Percentiles rank a stretch among this genome's conserved stretches.
Conservation (phyloP, 169 alveolate species). For the Plasmodium yoelii region DNA sequence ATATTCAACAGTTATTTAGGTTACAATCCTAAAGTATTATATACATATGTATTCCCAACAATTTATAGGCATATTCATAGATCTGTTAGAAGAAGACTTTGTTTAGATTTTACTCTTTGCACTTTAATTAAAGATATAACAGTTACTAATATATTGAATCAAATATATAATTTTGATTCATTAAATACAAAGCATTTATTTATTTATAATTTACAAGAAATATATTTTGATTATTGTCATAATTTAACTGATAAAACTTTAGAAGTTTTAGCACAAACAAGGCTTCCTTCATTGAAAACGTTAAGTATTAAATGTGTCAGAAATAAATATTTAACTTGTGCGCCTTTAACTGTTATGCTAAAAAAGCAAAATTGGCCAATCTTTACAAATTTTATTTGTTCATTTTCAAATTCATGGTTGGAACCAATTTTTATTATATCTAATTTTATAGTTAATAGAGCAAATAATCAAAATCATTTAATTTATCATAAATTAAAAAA, state of each 20-base stretch:
- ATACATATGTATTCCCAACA: constrained; percentile 79
- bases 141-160: constrained; percentile 85
- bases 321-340: constrained; percentile 86
- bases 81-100: constrained; percentile 77
- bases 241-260: constrained; percentile 89
- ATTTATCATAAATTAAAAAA: constrained; percentile 76
- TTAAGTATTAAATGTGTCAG: constrained; percentile 89
- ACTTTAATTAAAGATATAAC: constrained; percentile 86
- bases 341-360: constrained; percentile 83
- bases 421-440: constrained; percentile 89
- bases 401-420: constrained; percentile 87
- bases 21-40: constrained; percentile 78
- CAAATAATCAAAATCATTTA: constrained; percentile 78
- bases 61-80: constrained; percentile 74
- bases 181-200: constrained; percentile 79
- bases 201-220: constrained; percentile 83
- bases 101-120: constrained; percentile 88
- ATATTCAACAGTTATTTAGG: constrained; percentile 85
- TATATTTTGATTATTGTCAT: constrained; percentile 88
- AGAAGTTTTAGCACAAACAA: constrained; percentile 88
- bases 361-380: constrained; percentile 88
- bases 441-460: constrained; percentile 81
- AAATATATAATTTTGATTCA: constrained; percentile 76
- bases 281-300: constrained; percentile 87
- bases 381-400: constrained; percentile 84